Conservation (phyloP, 139 green algal genomes). For the Zygnema circumcarinatum region DNA sequence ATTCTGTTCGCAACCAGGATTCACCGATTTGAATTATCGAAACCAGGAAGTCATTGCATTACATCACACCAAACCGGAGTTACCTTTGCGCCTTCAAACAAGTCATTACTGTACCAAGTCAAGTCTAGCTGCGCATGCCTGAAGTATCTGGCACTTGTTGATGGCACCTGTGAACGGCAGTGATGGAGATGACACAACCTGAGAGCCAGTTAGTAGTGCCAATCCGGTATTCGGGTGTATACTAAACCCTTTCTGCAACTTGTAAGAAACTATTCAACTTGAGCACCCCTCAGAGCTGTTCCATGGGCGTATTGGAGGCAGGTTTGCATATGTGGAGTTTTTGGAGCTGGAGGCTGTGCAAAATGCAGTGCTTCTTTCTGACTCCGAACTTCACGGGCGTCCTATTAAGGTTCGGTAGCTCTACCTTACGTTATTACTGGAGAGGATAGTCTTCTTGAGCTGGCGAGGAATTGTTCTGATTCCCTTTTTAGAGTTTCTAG, state of each 20-base stretch:
- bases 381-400: slow-evolving; percentile 77
- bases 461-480: too few species aligned
- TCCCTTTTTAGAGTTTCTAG: slow-evolving; percentile 7
- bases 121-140: too few species aligned
- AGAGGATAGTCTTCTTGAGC: neutral
- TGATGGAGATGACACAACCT: too few species aligned
- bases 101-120: neutral
- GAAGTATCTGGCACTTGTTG: too few species aligned
- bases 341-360: slow-evolving; percentile 91
- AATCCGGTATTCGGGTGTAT: too few species aligned
- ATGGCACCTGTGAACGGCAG: too few species aligned
- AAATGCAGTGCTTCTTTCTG: slow-evolving; percentile 84
- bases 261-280: too few species aligned
- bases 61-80: neutral
- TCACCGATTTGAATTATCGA: neutral
- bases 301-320: too few species aligned
- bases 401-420: slow-evolving; percentile 77
- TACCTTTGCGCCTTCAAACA: too few species aligned
- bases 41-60: neutral
- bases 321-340: slow-evolving; percentile 99
- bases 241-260: too few species aligned
- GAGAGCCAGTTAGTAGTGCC: too few species aligned
- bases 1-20: slow-evolving; percentile 9
- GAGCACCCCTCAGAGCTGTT: too few species aligned
- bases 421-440: neutral